Base-by-base conservation (phyloP, 306 rosid species). In the Begonia peltatifolia region DNA sequence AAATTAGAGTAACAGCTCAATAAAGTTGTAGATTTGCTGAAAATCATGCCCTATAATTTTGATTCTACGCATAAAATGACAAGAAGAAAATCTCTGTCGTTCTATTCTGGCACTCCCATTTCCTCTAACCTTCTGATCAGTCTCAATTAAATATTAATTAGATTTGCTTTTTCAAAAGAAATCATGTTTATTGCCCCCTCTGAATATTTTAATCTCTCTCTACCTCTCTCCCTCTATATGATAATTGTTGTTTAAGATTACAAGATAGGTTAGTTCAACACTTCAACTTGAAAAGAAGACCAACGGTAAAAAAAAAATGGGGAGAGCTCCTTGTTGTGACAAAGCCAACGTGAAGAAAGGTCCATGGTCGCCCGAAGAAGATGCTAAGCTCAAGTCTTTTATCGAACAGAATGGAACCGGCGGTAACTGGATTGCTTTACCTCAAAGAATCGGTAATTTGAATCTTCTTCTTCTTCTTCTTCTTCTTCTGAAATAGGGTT, bases 301-400 rank as follows among this genome's bases (percentile, higher is more conserved):
- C n/a, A n/a, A n/a, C n/a, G n/a, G n/a, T n/a, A n/a, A n/a, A n/a
- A n/a, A n/a, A 20, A 20, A 42, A 62, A 16, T 87, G 96, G 96
- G 96, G 14, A 83, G 96, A 64, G 96, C 96, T 69, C 96, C 96
- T 71, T 87, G 96, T 70, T 87, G 96, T 57, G 96, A 87, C 77
- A 87, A 87, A 71, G 90, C 96, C 63, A 87, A 83, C 82, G 96
- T 87, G 63, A 87, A 87, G 89, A 87, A 71, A 74, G 96, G 96
- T 0, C 96, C 94, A 12, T 87, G 96, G 96, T 83, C 96, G 0
- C 81, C 89, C 1, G 96, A 87, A 63, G 96, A 87, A 83, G 96
- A 87, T 15, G 50, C 77, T 42, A 83, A 78, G 63, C 96, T 87
- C 74, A 87, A 87, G 66, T 83, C 94, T 14, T 83, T 78, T 61